Percentiles rank a stretch among this genome's conserved stretches.
phyloP scores from a whole-genome alignment of 148 eudicot species.

The Amaranthus hypochondriacus region DNA sequence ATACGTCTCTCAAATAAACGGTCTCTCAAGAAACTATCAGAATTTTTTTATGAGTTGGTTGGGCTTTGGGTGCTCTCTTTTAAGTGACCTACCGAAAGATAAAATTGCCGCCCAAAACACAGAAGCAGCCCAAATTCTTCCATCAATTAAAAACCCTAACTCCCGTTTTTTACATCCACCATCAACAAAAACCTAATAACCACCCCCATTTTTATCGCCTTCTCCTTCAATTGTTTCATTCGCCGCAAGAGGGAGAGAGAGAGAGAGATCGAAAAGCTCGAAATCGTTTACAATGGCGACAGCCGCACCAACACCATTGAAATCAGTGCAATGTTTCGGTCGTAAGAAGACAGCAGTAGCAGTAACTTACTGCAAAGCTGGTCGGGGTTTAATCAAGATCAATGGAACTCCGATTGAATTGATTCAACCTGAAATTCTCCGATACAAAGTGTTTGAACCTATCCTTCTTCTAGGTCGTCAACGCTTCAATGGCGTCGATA shows the following conservation, averaged over 20 bases:
- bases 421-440: conserved; percentile 17
- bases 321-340: conserved; percentile 19
- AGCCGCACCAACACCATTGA: background rate
- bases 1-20: too few relatives aligned
- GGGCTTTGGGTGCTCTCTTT: too few relatives aligned
- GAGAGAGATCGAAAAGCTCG: background rate
- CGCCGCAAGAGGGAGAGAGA: background rate
- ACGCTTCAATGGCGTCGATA: conserved; percentile 10
- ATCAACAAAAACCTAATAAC: too few relatives aligned
- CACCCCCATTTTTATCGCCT: too few relatives aligned
- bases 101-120: too few relatives aligned
- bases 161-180: too few relatives aligned
- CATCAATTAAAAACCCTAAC: too few relatives aligned
- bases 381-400: conserved; percentile 1
- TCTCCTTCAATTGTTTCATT: too few relatives aligned
- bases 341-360: conserved; percentile 17
- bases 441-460: conserved; percentile 19
- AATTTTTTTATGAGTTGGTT: too few relatives aligned
- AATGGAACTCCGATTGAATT: conserved; percentile 18
- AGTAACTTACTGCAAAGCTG: conserved; percentile 19
- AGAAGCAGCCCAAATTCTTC: too few relatives aligned
- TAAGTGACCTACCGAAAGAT: too few relatives aligned
- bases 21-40: too few relatives aligned
- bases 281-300: conserved; percentile 4
- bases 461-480: conserved; percentile 9